A percentile compares a stretch with the other conserved stretches of the same genome.
Conservation (phyloP, 2,329 filamentous ascomycete genomes). For the Penicillium sclerotiorum region DNA sequence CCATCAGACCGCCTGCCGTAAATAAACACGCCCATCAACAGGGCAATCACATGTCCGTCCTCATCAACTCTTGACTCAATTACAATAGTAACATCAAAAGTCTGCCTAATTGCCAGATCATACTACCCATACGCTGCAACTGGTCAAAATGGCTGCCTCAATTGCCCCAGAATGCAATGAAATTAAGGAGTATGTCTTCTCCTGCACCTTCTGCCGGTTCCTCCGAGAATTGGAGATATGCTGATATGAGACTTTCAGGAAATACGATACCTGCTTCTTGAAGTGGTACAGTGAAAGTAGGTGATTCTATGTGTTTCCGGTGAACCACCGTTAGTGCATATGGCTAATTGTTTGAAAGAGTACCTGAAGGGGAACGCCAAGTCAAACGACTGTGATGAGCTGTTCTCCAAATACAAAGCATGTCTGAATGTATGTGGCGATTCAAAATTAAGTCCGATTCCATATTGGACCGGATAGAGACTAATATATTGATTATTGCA, state of each 20-base stretch:
- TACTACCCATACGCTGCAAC: neutral
- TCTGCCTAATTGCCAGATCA: no score
- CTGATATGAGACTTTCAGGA: slow-evolving; percentile 54
- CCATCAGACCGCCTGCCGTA: no score
- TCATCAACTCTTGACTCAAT: no score
- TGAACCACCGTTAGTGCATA: neutral
- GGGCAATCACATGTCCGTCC: no score
- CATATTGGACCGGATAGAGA: no score
- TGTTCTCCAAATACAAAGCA: slow-evolving; percentile 86
- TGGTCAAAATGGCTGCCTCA: slow-evolving; percentile 78
- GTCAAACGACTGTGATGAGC: slow-evolving; percentile 79
- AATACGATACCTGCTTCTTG: slow-evolving; percentile 94
- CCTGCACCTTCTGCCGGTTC: slow-evolving; percentile 4
- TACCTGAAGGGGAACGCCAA: slow-evolving; percentile 84
- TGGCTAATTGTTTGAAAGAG: slow-evolving; percentile 56
- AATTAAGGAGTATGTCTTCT: slow-evolving; percentile 77
- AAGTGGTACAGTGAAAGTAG: slow-evolving; percentile 99
- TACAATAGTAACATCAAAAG: no score
- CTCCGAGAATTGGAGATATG: slow-evolving; percentile 10
- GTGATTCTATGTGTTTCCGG: neutral
- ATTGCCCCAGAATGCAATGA: slow-evolving; percentile 94
- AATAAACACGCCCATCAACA: no score
- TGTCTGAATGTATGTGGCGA: slow-evolving; percentile 71
- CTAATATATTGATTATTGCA: slow-evolving; percentile 40
- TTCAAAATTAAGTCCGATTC: neutral